These are phyloP conservation scores for Talaromyces stipitatus DNA, from an alignment of 495 filamentous ascomycete genomes.

Conservation along the genomic window DNA sequence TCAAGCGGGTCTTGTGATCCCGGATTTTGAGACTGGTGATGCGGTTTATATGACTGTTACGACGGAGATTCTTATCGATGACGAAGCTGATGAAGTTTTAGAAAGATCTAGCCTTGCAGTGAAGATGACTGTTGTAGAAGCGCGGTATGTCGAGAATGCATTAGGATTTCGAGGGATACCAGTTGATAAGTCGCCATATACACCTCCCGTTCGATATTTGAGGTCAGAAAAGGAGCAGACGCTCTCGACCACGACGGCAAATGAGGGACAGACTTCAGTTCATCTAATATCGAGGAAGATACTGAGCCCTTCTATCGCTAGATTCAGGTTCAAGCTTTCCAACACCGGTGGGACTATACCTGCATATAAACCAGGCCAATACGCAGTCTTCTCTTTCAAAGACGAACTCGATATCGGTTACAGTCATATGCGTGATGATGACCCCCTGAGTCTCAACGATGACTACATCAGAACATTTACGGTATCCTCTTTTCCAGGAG, in stretches of 20 bases:
- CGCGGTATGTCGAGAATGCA: conserved; percentile 52
- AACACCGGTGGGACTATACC: conserved; percentile 26
- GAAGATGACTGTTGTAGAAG: conserved; percentile 51
- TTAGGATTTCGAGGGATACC: conserved; percentile 57
- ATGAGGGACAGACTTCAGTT: conserved; percentile 29
- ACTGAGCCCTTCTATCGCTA: conserved; percentile 56
- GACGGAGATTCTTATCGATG: conserved; percentile 55
- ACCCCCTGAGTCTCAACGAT: conserved; percentile 71
- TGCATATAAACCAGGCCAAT: conserved; percentile 62
- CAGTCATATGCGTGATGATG: conserved; percentile 72
- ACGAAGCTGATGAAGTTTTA: conserved; percentile 49
- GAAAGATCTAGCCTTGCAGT: conserved; percentile 66
- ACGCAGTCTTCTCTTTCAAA: conserved; percentile 64
- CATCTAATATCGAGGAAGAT: conserved; percentile 43
- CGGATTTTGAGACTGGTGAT: conserved; percentile 62
- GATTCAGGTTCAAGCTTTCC: conserved; percentile 54
- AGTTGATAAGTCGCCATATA: conserved; percentile 63
- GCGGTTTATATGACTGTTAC: conserved; percentile 63
- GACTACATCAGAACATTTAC: conserved; percentile 80
- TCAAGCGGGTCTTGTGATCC: conserved; percentile 55
- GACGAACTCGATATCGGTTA: conserved; percentile 62
- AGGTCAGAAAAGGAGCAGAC: conserved; percentile 33
- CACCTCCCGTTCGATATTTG: conserved; percentile 52
- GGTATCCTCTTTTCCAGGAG: conserved; percentile 49
- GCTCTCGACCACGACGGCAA: conserved; percentile 11